These are phyloP conservation scores for Trichosanthes cucumerina DNA, from an alignment of 306 rosid genomes.

Conservation along the genomic window DNA sequence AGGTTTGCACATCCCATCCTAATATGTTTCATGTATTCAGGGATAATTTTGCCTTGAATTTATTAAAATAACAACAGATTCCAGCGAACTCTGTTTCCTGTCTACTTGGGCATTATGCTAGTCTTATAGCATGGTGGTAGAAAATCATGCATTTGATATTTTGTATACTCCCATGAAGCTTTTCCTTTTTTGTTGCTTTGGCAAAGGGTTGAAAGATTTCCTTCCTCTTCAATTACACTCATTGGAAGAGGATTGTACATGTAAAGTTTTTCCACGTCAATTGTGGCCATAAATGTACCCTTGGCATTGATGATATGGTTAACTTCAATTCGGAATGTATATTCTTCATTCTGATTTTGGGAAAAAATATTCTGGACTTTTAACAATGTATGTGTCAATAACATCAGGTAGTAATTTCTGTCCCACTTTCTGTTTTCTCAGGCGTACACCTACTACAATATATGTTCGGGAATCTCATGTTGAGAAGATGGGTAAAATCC, in stretches of 20 bases:
- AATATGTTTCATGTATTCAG: conserved; percentile 10
- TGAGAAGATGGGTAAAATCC: conserved; percentile 63
- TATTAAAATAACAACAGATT: background rate
- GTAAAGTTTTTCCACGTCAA: background rate
- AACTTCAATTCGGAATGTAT: conserved; percentile 1
- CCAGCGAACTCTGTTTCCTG: background rate
- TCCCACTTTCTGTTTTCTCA: conserved; percentile 24
- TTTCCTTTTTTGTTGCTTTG: background rate
- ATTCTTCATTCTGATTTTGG: conserved; percentile 1
- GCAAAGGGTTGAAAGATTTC: background rate
- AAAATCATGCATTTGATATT: background rate
- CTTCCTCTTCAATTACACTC: background rate
- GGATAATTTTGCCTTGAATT: background rate
- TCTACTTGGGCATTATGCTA: background rate
- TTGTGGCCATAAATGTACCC: background rate
- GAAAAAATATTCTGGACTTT: background rate
- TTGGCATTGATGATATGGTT: background rate
- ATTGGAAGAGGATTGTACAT: background rate
- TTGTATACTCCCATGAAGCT: background rate
- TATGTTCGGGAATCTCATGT: conserved; percentile 87
- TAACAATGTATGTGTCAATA: background rate
- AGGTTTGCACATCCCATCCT: conserved; percentile 39
- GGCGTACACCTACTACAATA: conserved; percentile 85
- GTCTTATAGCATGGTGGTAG: background rate
- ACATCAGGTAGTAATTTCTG: background rate